These are phyloP conservation scores for Amanita polypyramis DNA, from an alignment of 768 basidiomycete species.

Conservation along the genomic window DNA sequence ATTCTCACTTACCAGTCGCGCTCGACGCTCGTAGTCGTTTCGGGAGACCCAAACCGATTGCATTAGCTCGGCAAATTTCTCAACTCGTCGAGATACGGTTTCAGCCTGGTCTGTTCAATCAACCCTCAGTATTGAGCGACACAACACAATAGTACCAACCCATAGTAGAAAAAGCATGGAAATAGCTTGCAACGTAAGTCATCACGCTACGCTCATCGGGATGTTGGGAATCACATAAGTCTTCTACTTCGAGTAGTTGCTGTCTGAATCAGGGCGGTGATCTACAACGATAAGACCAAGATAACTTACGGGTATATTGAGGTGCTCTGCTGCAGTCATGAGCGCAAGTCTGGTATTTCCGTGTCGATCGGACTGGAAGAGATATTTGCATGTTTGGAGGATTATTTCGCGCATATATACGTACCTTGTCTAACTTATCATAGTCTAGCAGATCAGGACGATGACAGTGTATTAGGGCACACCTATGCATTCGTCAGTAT, in stretches of 20 bases:
- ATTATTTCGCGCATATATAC: slow-evolving; percentile 2
- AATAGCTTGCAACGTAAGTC: slow-evolving; percentile 96
- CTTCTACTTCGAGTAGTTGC: slow-evolving; percentile 95
- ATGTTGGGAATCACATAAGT: slow-evolving; percentile 76
- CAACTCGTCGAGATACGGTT: slow-evolving; percentile 86
- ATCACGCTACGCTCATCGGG: slow-evolving; percentile 97
- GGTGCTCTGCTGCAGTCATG: slow-evolving; percentile 73
- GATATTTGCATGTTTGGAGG: slow-evolving; percentile 6
- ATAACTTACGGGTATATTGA: slow-evolving; percentile 76
- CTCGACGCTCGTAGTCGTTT: slow-evolving; percentile 90
- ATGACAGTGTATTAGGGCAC: slow-evolving; percentile 95
- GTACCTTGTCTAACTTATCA: slow-evolving; percentile 72
- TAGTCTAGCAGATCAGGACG: slow-evolving; percentile 94
- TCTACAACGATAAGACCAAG: background rate
- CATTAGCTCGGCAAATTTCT: slow-evolving; percentile 95
- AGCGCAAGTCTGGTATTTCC: slow-evolving; percentile 86
- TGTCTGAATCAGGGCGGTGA: slow-evolving; percentile 19
- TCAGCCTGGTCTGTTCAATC: slow-evolving; percentile 73
- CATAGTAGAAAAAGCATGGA: slow-evolving; percentile 97
- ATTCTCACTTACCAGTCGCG: slow-evolving; percentile 42
- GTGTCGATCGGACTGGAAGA: slow-evolving; percentile 55
- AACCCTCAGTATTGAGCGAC: background rate
- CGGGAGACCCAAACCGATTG: slow-evolving; percentile 79
- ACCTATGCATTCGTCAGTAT: slow-evolving; percentile 37
- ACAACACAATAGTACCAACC: slow-evolving; percentile 35